Percentiles rank a stretch among this genome's conserved stretches.
phyloP scores from a whole-genome alignment of 2,329 filamentous ascomycete genomes.

The Colletotrichum chrysophilum region DNA sequence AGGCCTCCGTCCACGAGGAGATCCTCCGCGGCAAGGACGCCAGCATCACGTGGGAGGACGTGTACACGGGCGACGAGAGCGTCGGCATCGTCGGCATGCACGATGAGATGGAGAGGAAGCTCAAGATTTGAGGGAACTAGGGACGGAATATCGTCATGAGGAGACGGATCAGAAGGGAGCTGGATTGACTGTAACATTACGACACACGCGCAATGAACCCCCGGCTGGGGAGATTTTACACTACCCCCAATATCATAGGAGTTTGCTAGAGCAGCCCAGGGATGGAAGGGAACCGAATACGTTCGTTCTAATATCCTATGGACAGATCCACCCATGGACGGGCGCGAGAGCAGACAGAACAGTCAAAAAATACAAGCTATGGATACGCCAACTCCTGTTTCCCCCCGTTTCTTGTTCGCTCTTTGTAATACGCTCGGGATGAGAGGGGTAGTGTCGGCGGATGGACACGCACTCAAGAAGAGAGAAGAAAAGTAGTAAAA shows the following conservation, averaged over 20 bases:
- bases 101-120: constrained; percentile 91
- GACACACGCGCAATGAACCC: constrained; percentile 1
- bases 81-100: constrained; percentile 77
- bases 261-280: not conserved
- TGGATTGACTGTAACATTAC: constrained; percentile 7
- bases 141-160: not conserved
- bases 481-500: constrained; percentile 23
- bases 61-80: constrained; percentile 82
- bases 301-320: constrained; percentile 22
- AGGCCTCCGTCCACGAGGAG: constrained; percentile 80
- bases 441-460: not conserved
- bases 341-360: constrained; percentile 16
- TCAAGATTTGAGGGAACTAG: constrained; percentile 59
- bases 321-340: constrained; percentile 19
- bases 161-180: not conserved
- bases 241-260: not conserved
- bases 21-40: constrained; percentile 82
- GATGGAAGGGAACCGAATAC: constrained; percentile 2
- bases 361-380: constrained; percentile 27
- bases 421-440: constrained; percentile 22
- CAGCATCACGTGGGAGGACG: constrained; percentile 89
- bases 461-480: not conserved
- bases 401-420: constrained; percentile 25
- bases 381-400: constrained; percentile 30
- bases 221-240: not conserved